Percentiles rank a stretch among this genome's conserved stretches.
These are phyloP conservation scores for Pharus latifolius DNA, from an alignment of 176 grass and related monocot species.

Conservation along the genomic window DNA sequence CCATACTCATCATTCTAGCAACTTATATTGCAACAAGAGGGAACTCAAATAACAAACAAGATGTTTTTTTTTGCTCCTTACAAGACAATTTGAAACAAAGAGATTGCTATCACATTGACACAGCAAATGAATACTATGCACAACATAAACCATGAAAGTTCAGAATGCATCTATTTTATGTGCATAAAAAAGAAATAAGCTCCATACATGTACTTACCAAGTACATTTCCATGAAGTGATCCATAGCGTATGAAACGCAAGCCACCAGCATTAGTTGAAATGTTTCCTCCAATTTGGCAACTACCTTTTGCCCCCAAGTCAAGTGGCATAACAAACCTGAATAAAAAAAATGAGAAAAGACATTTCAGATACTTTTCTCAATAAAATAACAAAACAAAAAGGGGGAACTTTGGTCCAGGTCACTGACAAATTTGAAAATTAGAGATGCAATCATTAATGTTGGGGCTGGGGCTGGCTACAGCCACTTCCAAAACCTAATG, in stretches of 20 bases:
- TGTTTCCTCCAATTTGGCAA: conserved; percentile 91
- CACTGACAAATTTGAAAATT: background rate
- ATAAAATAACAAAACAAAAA: background rate
- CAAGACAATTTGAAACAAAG: background rate
- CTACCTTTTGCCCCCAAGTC: conserved; percentile 97
- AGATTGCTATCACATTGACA: background rate
- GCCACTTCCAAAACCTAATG: too few relatives aligned
- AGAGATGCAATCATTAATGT: too few relatives aligned
- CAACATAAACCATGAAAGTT: conserved; percentile 1
- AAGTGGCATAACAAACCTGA: conserved; percentile 95
- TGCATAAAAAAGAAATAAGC: background rate
- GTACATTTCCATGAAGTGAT: conserved; percentile 94
- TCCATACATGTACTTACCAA: conserved; percentile 41
- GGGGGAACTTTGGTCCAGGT: background rate
- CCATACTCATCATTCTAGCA: background rate
- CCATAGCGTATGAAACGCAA: conserved; percentile 89
- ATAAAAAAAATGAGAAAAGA: conserved; percentile 3
- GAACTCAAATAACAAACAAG: background rate
- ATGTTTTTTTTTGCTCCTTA: background rate
- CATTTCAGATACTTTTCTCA: background rate
- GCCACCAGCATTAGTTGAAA: conserved; percentile 96
- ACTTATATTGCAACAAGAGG: background rate
- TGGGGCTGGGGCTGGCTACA: too few relatives aligned
- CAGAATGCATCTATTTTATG: background rate
- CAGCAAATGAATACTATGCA: background rate